phyloP scores from a whole-genome alignment of 73 alveolate species.

The Stentor coeruleus region DNA sequence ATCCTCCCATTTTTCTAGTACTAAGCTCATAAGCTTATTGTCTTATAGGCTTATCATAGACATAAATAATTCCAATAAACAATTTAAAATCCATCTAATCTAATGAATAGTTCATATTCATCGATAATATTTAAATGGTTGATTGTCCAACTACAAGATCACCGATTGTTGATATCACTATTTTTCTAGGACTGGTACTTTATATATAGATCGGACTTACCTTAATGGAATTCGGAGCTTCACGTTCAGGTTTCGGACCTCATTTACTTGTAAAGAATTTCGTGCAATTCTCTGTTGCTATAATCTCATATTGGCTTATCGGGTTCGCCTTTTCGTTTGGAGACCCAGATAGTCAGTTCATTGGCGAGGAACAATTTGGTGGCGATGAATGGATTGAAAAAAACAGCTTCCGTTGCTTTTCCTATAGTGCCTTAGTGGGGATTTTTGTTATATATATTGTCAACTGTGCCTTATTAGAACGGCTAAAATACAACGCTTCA shows the following conservation, averaged over 20 bases:
- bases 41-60: too few species aligned
- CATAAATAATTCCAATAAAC: too few species aligned
- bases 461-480: not conserved
- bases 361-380: slow-evolving; percentile 21
- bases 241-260: not conserved
- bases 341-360: not conserved
- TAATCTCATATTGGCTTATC: slow-evolving; percentile 11
- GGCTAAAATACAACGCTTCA: not conserved
- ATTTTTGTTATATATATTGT: not conserved
- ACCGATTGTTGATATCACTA: not conserved
- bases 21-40: too few species aligned
- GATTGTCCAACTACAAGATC: slow-evolving; percentile 3
- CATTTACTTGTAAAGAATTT: slow-evolving; percentile 8
- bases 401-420: not conserved
- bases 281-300: slow-evolving; percentile 18
- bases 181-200: slow-evolving; percentile 11
- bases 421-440: not conserved
- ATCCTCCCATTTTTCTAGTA: too few species aligned
- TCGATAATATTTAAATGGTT: too few species aligned
- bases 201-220: slow-evolving; percentile 18
- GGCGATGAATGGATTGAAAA: slow-evolving; percentile 15
- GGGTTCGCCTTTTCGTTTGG: slow-evolving; percentile 24
- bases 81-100: too few species aligned
- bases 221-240: slow-evolving; percentile 4
- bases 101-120: too few species aligned